Conservation (phyloP, 345 rosid species). For the Chamaenerion angustifolium region DNA sequence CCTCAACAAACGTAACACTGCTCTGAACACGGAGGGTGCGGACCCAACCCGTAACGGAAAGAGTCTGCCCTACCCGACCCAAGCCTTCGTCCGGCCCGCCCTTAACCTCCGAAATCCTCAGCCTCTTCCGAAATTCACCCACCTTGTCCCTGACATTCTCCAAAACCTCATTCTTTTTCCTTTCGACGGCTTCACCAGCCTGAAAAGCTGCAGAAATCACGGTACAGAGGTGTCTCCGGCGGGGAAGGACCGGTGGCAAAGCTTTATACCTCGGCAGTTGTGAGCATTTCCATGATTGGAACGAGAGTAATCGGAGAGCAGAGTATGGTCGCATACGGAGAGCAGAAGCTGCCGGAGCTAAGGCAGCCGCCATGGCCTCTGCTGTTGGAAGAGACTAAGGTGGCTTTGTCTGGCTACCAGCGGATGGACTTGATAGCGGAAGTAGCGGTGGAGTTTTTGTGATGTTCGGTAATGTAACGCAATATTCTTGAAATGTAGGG, state of each 20-base stretch:
- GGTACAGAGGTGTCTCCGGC: constrained; percentile 25
- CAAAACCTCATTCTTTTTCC: constrained; percentile 12
- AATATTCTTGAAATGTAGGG: no score
- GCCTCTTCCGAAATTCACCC: constrained; percentile 54
- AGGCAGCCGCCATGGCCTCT: constrained; percentile 22
- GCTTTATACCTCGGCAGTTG: constrained; percentile 5
- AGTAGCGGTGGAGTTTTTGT: no score
- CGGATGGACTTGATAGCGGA: no score
- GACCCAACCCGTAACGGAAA: constrained; percentile 78
- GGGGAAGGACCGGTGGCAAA: constrained; percentile 16
- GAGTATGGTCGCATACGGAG: constrained; percentile 32
- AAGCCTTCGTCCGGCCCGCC: constrained; percentile 61
- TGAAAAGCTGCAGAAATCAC: constrained; percentile 22
- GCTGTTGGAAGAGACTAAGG: no score
- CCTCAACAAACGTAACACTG: constrained; percentile 79
- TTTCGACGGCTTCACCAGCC: constrained; percentile 23
- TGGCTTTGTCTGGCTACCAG: no score
- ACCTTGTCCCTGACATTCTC: constrained; percentile 20
- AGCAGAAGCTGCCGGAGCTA: constrained; percentile 31
- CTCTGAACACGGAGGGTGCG: constrained; percentile 84
- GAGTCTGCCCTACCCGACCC: constrained; percentile 43
- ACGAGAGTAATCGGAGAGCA: constrained; percentile 32
- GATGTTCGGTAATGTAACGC: no score
- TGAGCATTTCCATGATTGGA: constrained; percentile 16
- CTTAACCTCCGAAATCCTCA: constrained; percentile 67